A percentile compares a stretch with the other conserved stretches of the same genome.
These are phyloP conservation scores for Pseudocercospora crystallina DNA, from an alignment of 2,329 filamentous ascomycete species.

Conservation along the genomic window DNA sequence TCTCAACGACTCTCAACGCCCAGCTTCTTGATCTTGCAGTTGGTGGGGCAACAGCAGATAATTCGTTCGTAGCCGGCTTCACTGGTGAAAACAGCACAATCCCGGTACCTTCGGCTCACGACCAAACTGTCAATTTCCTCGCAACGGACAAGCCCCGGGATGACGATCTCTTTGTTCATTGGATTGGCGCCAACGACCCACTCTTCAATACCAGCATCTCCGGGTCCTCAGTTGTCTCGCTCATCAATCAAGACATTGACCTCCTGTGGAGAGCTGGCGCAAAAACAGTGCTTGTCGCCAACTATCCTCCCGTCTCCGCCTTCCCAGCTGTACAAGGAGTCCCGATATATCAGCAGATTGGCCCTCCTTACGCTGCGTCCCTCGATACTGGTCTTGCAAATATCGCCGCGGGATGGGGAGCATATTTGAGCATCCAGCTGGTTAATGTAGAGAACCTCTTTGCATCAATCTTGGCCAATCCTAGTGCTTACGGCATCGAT, in stretches of 20 bases:
- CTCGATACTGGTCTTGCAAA: conserved; percentile 1
- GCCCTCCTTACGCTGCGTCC: neutral
- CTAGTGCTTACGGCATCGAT: conserved; percentile 1
- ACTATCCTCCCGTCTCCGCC: conserved; percentile 1
- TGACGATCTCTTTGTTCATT: conserved; percentile 5
- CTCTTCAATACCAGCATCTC: neutral
- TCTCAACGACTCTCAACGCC: neutral
- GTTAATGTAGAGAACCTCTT: conserved; percentile 4
- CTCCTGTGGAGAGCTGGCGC: conserved; percentile 1
- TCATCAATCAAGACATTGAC: conserved; percentile 9
- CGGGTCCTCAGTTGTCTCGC: conserved; percentile 1
- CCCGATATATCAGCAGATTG: neutral
- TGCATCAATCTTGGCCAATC: neutral
- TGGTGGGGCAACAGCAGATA: conserved; percentile 11
- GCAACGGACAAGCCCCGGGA: neutral
- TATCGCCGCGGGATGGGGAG: neutral
- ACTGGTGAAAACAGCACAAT: conserved; percentile 6
- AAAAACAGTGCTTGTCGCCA: neutral
- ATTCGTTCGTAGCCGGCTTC: conserved; percentile 7
- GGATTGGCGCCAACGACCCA: conserved; percentile 8
- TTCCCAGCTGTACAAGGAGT: neutral
- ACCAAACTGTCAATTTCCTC: conserved; percentile 4
- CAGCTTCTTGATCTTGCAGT: conserved; percentile 5
- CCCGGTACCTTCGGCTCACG: conserved; percentile 6
- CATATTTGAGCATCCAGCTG: conserved; percentile 3